Conservation (phyloP, 139 green algal species). For the Asterochloris erici region DNA sequence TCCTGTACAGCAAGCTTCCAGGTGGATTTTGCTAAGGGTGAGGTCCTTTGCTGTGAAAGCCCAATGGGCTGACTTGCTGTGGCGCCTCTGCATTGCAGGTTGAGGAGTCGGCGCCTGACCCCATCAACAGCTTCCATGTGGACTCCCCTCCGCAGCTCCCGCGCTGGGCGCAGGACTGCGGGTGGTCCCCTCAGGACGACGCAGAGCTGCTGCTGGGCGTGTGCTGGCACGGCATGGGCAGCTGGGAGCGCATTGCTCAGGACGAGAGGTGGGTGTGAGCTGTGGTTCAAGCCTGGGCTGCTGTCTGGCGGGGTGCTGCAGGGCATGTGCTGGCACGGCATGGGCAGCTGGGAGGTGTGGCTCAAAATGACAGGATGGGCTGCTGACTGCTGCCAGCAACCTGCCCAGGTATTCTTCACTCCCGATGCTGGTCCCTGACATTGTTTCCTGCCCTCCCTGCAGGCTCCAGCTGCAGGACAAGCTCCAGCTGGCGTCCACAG, state of each 20-base stretch:
- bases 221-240: conserved; percentile 70
- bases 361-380: too few species aligned
- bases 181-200: conserved; percentile 76
- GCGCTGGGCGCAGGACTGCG: conserved; percentile 40
- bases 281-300: too few species aligned
- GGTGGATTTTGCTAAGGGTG: neutral
- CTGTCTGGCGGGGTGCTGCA: too few species aligned
- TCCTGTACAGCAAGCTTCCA: neutral
- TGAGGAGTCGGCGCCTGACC: conserved; percentile 19
- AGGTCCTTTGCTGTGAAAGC: neutral
- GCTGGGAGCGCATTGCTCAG: conserved; percentile 72
- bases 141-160: conserved; percentile 33
- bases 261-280: conserved; percentile 39
- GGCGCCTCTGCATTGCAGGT: conserved; percentile 2
- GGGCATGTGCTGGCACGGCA: too few species aligned
- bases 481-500: conserved; percentile 48
- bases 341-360: too few species aligned
- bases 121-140: conserved; percentile 46
- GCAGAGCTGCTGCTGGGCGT: conserved; percentile 78
- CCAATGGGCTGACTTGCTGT: neutral
- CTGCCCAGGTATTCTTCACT: too few species aligned
- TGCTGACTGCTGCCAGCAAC: too few species aligned
- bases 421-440: too few species aligned
- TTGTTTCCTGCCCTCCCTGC: neutral
- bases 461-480: conserved; percentile 65